phyloP scores from a whole-genome alignment of 73 alveolate genomes.

The Paramecium tetraurelia region DNA sequence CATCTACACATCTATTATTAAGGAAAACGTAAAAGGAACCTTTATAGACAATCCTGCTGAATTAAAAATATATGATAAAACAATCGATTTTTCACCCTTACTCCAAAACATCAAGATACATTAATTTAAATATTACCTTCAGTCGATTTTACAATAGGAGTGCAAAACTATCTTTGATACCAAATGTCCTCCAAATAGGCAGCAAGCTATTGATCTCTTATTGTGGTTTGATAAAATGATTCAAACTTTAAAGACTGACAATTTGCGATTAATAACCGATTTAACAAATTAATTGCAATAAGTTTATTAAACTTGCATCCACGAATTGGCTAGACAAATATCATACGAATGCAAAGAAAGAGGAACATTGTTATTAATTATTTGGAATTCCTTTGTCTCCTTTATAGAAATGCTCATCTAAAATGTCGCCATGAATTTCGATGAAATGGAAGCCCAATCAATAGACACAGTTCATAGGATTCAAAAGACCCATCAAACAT shows the following conservation, averaged over 20 bases:
- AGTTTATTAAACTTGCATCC: slow-evolving; percentile 24
- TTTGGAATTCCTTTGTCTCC: slow-evolving; percentile 6
- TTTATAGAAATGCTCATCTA: not conserved
- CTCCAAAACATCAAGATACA: not conserved
- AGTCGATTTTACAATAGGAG: not conserved
- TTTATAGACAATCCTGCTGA: not conserved
- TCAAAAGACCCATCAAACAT: not conserved
- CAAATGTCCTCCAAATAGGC: not conserved
- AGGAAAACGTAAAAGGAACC: not conserved
- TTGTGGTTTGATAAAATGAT: slow-evolving; percentile 8
- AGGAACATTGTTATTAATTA: not conserved
- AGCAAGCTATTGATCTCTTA: not conserved
- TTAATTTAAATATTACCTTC: not conserved
- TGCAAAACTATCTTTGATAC: slow-evolving; percentile 2
- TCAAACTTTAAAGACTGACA: not conserved
- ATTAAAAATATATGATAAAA: not conserved
- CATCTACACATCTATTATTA: not conserved
- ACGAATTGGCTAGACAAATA: not conserved
- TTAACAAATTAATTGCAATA: not conserved
- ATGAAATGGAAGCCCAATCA: not conserved
- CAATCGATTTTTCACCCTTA: slow-evolving; percentile 1
- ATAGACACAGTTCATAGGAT: not conserved
- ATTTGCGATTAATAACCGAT: not conserved
- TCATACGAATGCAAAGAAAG: slow-evolving; percentile 31
- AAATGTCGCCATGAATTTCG: not conserved